A percentile compares a stretch with the other conserved stretches of the same genome.
These are phyloP conservation scores for Cochlearia excelsa DNA, from an alignment of 345 rosid genomes.

Conservation along the genomic window DNA sequence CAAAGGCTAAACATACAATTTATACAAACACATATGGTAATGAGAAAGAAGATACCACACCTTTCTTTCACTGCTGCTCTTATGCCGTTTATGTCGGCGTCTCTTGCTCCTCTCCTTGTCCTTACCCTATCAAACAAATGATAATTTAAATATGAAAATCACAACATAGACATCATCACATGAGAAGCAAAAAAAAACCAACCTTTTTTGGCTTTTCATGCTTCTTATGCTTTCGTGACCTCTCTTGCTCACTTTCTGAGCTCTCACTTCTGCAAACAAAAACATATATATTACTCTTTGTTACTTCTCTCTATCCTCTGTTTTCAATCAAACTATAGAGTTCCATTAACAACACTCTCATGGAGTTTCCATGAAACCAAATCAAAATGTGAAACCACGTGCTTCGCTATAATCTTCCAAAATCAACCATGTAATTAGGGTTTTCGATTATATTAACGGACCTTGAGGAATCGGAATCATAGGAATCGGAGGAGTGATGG, in stretches of 20 bases:
- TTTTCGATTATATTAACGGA: slow-evolving; percentile 9
- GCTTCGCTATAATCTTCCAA: not conserved
- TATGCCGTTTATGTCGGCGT: slow-evolving; percentile 65
- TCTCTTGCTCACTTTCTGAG: slow-evolving; percentile 64
- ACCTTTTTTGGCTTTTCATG: slow-evolving; percentile 82
- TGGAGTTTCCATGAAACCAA: not conserved
- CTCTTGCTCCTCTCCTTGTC: slow-evolving; percentile 73
- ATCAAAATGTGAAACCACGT: slow-evolving; percentile 1
- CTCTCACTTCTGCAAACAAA: slow-evolving; percentile 39
- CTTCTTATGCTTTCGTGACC: slow-evolving; percentile 69
- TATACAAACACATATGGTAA: not conserved
- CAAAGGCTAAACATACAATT: not conserved
- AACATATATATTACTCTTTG: not conserved
- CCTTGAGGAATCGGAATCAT: slow-evolving; percentile 66
- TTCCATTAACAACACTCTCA: not conserved
- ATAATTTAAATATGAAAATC: slow-evolving; percentile 9
- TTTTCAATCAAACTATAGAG: no score
- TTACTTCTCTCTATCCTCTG: not conserved
- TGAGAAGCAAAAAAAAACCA: slow-evolving; percentile 8
- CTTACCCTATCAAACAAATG: slow-evolving; percentile 44
- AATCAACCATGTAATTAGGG: not conserved
- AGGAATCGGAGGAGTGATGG: slow-evolving; percentile 46
- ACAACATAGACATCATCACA: slow-evolving; percentile 1
- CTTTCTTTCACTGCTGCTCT: slow-evolving; percentile 69
- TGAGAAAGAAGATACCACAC: slow-evolving; percentile 42